Base-by-base conservation (phyloP, 176 grass and related monocot species). In the Tillandsia fasciculata region DNA sequence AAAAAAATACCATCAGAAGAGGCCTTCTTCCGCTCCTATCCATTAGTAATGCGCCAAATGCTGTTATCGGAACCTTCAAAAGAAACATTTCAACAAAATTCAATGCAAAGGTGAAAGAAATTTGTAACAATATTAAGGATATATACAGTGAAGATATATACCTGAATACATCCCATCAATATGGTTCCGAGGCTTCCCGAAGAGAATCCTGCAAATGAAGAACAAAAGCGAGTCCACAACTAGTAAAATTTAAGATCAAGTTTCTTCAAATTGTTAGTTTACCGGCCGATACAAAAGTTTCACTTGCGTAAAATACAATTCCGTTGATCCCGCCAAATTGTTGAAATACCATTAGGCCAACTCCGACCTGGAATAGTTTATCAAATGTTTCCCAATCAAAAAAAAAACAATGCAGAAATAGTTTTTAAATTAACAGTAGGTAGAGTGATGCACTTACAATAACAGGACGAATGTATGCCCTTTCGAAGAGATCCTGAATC, bases 261-360 rank as follows among this genome's bases (percentile, higher is more conserved):
- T 58, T 13, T 58, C 54, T 14, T 58, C 54, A 58, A 58, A 22
- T 26, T 72, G 1, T 9, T 50, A 63, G 1, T 48, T 78, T 81
- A 91, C 88, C 88, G 53, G 84, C 88, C 13, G 84, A 91, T 76
- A 76, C 81, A 73, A 91, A 87, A 66, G 68, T 87, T 79, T 87
- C 88, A 67, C 71, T 84, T 22, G 81, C 81, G 67, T 84, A 91
- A 72, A 87, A 91, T 15, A 75, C 33, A 47, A 91, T 79, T n/a
- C 88, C 88, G 52, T 87, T 91, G 78, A 84, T 66, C 42, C 88
- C 84, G 42, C 67, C 81, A 71, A 87, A 81, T 54, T 91, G 84
- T 53, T 91, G 88, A 68, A 91, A 87, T 26, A 82, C 79, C 88
- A 91, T 91, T 12, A 91, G 77, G 48, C 81, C 84, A 29, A 82